phyloP scores from a whole-genome alignment of 139 green algal genomes.

The Trebouxia sp. region DNA sequence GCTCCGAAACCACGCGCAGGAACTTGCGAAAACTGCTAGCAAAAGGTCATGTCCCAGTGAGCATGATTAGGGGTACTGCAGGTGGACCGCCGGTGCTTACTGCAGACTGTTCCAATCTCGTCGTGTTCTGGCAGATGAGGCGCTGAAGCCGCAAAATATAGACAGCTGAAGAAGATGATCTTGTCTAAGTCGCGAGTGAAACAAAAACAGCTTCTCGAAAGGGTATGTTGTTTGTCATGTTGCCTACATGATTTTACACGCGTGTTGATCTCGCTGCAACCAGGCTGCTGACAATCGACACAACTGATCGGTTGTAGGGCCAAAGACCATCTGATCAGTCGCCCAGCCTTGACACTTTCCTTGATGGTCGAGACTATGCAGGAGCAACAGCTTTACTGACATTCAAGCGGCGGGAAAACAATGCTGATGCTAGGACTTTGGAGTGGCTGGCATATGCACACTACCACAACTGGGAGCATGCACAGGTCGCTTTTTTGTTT shows the following conservation, averaged over 20 bases:
- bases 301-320: too few species aligned
- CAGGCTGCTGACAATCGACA: too few species aligned
- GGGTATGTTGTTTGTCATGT: neutral
- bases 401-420: slow-evolving; percentile 57
- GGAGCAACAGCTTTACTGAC: slow-evolving; percentile 71
- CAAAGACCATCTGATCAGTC: neutral
- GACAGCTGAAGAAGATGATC: neutral
- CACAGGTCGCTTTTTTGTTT: slow-evolving; percentile 53
- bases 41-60: too few species aligned
- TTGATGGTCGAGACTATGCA: slow-evolving; percentile 67
- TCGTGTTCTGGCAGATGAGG: neutral
- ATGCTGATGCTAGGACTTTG: slow-evolving; percentile 52
- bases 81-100: too few species aligned
- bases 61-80: too few species aligned
- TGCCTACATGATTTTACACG: too few species aligned
- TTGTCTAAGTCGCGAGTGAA: slow-evolving; percentile 20
- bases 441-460: slow-evolving; percentile 82
- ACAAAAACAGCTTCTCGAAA: neutral
- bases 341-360: slow-evolving; percentile 68
- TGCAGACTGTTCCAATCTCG: too few species aligned
- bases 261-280: neutral
- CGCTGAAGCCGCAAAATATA: neutral
- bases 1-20: too few species aligned
- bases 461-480: slow-evolving; percentile 80
- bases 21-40: too few species aligned